These are phyloP conservation scores for Peronospora belbahrii DNA, from an alignment of 352 stramenopile genomes.

Conservation along the genomic window DNA sequence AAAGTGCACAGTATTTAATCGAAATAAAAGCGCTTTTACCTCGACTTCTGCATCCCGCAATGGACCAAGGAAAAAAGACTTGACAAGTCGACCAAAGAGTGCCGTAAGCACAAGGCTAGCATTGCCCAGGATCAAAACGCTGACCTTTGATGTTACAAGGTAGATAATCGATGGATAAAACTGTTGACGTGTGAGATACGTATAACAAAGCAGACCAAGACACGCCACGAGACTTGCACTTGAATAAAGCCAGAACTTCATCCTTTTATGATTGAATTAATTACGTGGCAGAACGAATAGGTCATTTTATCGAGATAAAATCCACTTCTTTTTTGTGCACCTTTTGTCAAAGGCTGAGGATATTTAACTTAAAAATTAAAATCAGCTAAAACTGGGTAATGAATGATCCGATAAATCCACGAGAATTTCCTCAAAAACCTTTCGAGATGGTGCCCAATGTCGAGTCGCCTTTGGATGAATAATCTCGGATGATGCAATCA, in stretches of 20 bases:
- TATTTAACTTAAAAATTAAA: not conserved
- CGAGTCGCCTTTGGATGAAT: too few species aligned
- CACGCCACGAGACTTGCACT: conserved; percentile 78
- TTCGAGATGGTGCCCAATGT: too few species aligned
- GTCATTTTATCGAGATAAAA: too few species aligned
- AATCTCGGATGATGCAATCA: too few species aligned
- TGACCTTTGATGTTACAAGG: conserved; percentile 94
- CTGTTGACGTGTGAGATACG: conserved; percentile 90
- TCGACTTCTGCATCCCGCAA: conserved; percentile 81
- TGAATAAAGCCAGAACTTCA: conserved; percentile 88
- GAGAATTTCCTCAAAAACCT: too few species aligned
- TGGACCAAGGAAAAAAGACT: conserved; percentile 81
- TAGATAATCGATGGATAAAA: conserved; percentile 98
- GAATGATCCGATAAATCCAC: too few species aligned
- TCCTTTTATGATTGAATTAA: conserved; percentile 14
- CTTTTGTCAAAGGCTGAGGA: not conserved
- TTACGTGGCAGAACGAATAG: conserved; percentile 18
- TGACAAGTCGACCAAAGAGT: conserved; percentile 62
- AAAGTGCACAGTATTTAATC: not conserved
- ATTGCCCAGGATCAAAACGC: conserved; percentile 94
- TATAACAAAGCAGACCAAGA: conserved; percentile 86
- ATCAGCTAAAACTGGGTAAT: too few species aligned
- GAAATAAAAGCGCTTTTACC: conserved; percentile 16
- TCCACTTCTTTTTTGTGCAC: too few species aligned
- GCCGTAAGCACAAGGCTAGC: conserved; percentile 88